Evolutionary conservation across 768 basidiomycete genomes (phyloP).

Genomic region (Suillus fuscotomentosus): DNA sequence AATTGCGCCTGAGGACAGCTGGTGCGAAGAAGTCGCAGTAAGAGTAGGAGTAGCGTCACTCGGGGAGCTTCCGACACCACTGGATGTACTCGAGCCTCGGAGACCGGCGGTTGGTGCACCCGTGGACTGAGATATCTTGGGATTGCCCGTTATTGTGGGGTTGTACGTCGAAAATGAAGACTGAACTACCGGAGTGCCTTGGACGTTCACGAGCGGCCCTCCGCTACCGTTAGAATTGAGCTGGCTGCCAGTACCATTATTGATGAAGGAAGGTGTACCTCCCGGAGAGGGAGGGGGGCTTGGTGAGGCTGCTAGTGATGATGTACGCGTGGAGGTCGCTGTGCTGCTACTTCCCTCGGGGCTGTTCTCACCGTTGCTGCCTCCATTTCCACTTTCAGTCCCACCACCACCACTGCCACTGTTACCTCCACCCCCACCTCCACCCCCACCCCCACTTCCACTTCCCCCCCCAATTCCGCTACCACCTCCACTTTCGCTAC

Average conservation of each 20-base stretch:
- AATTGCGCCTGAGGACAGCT: conserved; percentile 44
- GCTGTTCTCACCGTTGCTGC: neutral
- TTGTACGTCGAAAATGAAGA: neutral
- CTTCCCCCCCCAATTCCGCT: too few species aligned
- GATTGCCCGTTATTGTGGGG: neutral
- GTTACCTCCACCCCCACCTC: too few species aligned
- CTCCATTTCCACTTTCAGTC: neutral
- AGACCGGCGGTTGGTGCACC: conserved; percentile 1
- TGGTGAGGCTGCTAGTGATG: neutral
- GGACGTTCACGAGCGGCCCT: neutral
- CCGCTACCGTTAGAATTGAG: neutral
- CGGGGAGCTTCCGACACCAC: conserved; percentile 13
- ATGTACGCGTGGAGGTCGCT: neutral
- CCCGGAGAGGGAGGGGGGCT: neutral
- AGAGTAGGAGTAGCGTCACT: conserved; percentile 15
- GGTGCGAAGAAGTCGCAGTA: conserved; percentile 17
- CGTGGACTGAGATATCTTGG: neutral
- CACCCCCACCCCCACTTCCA: too few species aligned
- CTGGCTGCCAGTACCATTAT: neutral
- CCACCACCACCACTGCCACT: too few species aligned
- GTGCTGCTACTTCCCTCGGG: neutral
- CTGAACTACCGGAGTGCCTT: neutral
- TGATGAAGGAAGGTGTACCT: neutral
- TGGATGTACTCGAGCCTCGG: conserved; percentile 10
- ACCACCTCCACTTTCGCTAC: too few species aligned